Percentiles rank a stretch among this genome's conserved stretches.
phyloP scores from a whole-genome alignment of 2,329 filamentous ascomycete genomes.

The Phialophora expanda region DNA sequence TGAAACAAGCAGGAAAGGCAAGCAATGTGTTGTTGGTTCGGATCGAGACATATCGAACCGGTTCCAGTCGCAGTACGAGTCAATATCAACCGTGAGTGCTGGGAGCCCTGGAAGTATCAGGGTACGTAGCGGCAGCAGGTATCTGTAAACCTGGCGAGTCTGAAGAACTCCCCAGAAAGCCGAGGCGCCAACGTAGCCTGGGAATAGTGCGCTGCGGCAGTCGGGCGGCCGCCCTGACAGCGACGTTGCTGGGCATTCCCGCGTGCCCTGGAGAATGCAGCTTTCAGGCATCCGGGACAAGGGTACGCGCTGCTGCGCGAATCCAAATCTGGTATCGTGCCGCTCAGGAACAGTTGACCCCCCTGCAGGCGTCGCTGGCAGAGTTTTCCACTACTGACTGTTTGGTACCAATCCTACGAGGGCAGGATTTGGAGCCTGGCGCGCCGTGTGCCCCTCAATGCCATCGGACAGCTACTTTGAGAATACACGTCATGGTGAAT shows the following conservation, averaged over 20 bases:
- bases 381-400: slow-evolving; percentile 8
- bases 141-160: neutral
- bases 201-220: slow-evolving; percentile 2
- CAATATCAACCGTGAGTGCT: neutral
- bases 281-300: slow-evolving; percentile 10
- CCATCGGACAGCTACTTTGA: neutral
- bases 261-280: slow-evolving; percentile 7
- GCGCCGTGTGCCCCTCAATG: slow-evolving; percentile 9
- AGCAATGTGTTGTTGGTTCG: neutral
- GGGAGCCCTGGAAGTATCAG: neutral
- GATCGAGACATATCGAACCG: neutral
- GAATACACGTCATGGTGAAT: neutral
- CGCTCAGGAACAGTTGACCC: neutral
- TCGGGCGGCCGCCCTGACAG: slow-evolving; percentile 9
- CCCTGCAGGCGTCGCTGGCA: slow-evolving; percentile 15
- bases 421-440: slow-evolving; percentile 17
- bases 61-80: neutral
- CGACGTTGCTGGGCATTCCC: slow-evolving; percentile 11
- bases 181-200: neutral
- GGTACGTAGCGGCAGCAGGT: neutral
- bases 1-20: neutral
- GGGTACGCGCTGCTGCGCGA: slow-evolving; percentile 3
- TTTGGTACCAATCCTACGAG: neutral
- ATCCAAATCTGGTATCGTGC: slow-evolving; percentile 1
- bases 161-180: neutral